Evolutionary conservation across 2,329 filamentous ascomycete species (phyloP).

Genomic region (Cytospora mali): DNA sequence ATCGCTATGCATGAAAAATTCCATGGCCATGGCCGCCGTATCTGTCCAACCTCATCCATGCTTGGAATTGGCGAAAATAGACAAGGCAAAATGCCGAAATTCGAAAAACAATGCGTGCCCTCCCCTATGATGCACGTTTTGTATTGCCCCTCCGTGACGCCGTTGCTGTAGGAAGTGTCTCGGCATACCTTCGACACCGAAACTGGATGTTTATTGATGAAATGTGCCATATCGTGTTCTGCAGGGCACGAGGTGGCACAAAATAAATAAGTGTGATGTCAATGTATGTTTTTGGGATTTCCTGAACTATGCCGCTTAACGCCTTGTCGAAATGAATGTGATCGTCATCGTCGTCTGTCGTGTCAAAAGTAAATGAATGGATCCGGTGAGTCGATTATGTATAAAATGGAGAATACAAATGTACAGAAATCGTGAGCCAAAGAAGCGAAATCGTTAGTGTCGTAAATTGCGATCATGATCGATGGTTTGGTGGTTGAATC

Average conservation of each 20-base stretch:
- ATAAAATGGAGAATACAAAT: neutral
- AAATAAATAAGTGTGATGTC: neutral
- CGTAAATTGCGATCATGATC: slow-evolving; percentile 4
- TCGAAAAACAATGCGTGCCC: neutral
- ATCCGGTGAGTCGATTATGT: slow-evolving; percentile 14
- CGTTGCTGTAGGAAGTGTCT: neutral
- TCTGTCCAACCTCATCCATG: slow-evolving; percentile 17
- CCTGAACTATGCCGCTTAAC: neutral
- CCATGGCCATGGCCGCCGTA: slow-evolving; percentile 6
- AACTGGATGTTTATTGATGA: neutral
- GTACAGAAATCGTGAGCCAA: slow-evolving; percentile 19
- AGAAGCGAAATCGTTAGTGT: slow-evolving; percentile 9
- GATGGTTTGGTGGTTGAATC: neutral
- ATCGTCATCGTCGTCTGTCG: neutral
- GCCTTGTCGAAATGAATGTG: slow-evolving; percentile 11
- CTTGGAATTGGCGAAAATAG: neutral
- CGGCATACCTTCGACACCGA: neutral
- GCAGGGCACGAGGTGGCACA: neutral
- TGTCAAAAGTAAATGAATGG: slow-evolving; percentile 8
- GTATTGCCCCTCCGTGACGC: slow-evolving; percentile 5
- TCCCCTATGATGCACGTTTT: slow-evolving; percentile 4
- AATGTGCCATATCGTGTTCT: slow-evolving; percentile 1
- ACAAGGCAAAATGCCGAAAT: slow-evolving; percentile 7
- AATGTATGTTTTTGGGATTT: neutral
- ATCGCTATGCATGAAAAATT: slow-evolving; percentile 21